Percentiles rank a stretch among this genome's conserved stretches.
These are phyloP conservation scores for Silene coronaria DNA, from an alignment of 179 eudicot species.

Conservation along the genomic window DNA sequence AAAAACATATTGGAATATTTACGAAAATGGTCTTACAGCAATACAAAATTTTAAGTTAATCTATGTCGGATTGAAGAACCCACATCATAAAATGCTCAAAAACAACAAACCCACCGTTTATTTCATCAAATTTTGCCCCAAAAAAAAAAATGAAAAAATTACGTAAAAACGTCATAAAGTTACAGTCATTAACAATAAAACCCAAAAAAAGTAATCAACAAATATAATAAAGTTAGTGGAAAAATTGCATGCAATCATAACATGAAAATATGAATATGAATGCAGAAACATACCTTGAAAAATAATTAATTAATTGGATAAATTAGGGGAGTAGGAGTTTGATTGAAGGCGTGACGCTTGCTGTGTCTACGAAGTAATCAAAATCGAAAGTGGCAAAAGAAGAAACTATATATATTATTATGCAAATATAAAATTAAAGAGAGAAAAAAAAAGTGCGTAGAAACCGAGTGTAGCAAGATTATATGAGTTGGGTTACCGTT, in stretches of 20 bases:
- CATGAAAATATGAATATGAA: neutral
- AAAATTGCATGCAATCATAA: neutral
- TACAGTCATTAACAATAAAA: neutral
- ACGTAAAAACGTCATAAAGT: too few relatives aligned
- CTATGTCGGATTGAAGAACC: neutral
- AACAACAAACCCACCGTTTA: too few relatives aligned
- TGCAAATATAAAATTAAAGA: neutral
- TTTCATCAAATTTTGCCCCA: too few relatives aligned
- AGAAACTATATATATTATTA: neutral
- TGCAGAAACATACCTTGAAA: neutral
- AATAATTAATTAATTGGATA: too few relatives aligned
- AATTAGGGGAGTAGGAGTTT: neutral
- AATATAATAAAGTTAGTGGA: neutral
- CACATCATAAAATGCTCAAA: neutral
- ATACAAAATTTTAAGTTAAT: neutral
- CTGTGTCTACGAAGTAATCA: neutral
- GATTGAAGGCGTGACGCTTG: neutral
- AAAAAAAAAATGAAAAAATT: too few relatives aligned
- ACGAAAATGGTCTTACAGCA: neutral
- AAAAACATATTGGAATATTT: neutral
- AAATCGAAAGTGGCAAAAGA: neutral
- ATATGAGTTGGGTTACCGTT: slow-evolving; percentile 13
- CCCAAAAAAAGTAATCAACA: neutral
- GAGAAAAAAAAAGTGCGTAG: slow-evolving; percentile 7
- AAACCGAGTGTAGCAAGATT: slow-evolving; percentile 8